Percentiles rank a stretch among this genome's conserved stretches.
Conservation (phyloP, 1,284 basidiomycete species). For the Ceratobasidium sp. region DNA sequence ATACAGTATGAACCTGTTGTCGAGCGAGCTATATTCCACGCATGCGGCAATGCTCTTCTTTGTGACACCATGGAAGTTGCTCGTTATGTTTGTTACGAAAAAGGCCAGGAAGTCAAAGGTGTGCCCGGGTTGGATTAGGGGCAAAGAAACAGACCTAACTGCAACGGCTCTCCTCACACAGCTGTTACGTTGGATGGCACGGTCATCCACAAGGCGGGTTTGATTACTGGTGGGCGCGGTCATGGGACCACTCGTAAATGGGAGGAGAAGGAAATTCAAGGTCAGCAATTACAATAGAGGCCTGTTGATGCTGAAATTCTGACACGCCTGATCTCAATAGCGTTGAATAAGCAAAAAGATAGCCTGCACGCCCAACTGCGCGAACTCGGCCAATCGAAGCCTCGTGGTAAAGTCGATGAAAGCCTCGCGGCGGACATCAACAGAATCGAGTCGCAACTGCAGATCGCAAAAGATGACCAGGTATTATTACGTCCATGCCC, state of each 20-base stretch:
- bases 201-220: conserved; percentile 94
- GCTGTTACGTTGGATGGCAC: conserved; percentile 98
- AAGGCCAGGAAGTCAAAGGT: conserved; percentile 96
- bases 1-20: conserved; percentile 86
- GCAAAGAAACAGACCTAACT: neutral
- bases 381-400: conserved; percentile 82
- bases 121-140: conserved; percentile 42
- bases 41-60: conserved; percentile 92
- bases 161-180: conserved; percentile 47
- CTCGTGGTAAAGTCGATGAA: conserved; percentile 83
- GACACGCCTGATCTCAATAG: neutral
- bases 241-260: conserved; percentile 79
- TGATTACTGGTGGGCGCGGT: conserved; percentile 94
- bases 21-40: conserved; percentile 94
- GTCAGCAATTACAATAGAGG: conserved; percentile 51
- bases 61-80: conserved; percentile 96
- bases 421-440: conserved; percentile 76
- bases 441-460: conserved; percentile 76
- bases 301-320: neutral
- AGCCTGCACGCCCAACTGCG: conserved; percentile 78
- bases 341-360: conserved; percentile 59
- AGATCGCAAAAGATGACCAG: conserved; percentile 81
- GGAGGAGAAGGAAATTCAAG: conserved; percentile 92
- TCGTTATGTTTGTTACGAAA: conserved; percentile 89
- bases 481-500: conserved; percentile 53